Percentiles rank a stretch among this genome's conserved stretches.
Evolutionary conservation across 73 alveolate species (phyloP).

Genomic region (Blepharisma stoltei): DNA sequence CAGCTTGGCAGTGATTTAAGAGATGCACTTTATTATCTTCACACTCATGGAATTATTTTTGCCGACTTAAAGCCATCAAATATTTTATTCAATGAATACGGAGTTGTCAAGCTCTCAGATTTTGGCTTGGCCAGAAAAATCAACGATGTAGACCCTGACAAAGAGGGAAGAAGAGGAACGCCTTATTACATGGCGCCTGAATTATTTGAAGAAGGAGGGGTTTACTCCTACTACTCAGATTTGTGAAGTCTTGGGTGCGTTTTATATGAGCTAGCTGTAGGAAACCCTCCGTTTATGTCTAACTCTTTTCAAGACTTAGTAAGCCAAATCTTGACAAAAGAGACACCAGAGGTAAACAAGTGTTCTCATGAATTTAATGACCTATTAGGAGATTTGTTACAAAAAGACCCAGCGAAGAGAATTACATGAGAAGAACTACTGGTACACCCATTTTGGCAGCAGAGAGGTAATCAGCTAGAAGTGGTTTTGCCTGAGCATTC

Average conservation of each 20-base stretch:
- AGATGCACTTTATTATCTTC: conserved; percentile 30
- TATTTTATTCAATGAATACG: conserved; percentile 92
- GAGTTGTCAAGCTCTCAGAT: conserved; percentile 89
- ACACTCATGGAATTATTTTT: conserved; percentile 93
- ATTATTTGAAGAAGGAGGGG: conserved; percentile 74
- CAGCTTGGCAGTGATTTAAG: background rate
- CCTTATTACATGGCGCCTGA: conserved; percentile 96
- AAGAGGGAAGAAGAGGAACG: conserved; percentile 57
- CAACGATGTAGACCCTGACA: conserved; percentile 45
- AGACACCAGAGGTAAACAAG: conserved; percentile 59
- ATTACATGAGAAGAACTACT: conserved; percentile 90
- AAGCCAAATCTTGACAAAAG: conserved; percentile 66
- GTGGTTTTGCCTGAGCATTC: conserved; percentile 65
- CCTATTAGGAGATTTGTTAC: conserved; percentile 69
- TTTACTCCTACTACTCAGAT: conserved; percentile 74
- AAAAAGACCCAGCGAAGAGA: conserved; percentile 92
- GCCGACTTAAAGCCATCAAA: conserved; percentile 97
- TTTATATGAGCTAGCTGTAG: conserved; percentile 87
- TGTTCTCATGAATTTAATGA: conserved; percentile 79
- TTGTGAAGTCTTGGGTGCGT: conserved; percentile 93
- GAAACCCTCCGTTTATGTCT: conserved; percentile 91
- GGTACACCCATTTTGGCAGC: conserved; percentile 82
- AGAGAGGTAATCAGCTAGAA: conserved; percentile 36
- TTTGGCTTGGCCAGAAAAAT: conserved; percentile 87
- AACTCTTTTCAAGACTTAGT: conserved; percentile 80